Evolutionary conservation across 805 yeast species (phyloP), one percentile per base, ranked within the genome.

Genomic region (Kazachstania psychrophila): DNA sequence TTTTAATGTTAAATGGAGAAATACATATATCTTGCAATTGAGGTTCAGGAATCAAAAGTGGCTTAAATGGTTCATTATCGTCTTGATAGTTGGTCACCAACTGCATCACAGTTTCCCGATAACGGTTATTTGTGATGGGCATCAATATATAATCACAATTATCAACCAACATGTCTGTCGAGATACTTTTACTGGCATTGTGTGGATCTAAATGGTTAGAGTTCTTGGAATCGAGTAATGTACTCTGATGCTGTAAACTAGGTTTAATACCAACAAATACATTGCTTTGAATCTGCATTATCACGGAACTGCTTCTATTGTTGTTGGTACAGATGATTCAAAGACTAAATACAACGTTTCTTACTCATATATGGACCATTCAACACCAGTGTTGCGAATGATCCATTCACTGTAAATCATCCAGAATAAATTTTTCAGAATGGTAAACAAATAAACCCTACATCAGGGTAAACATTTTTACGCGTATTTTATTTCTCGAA

Each of bases 51-150:
- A 52, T 44, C 17, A 42, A 40, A 6, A 62, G 42, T 30, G 37
- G 42, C 4, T n/a, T 11, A 28, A 15, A 15, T 3, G 15, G 13
- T 14, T 31, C 31, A 17, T 15, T 17, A 10, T 20, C n/a, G 14
- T 31, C 32, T 28, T 25, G 11, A 15, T 19, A 18, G 22, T 33
- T 19, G 6, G 25, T 31, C 14, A 40, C 33, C 20, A 19, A 29
- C 5, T 40, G 39, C 24, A 56, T 64, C 4, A 73, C 69, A 31
- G 56, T 52, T 29, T 69, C 73, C 37, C 70, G 56, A 46, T 72
- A 72, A 23, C 66, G 52, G 0, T 66, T 49, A 40, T 76, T 74
- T 7, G 83, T 77, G 28, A 77, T 63, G 2, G 80, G 70, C 5
- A 73, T 53, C 2, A 78, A 60, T 2, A 75, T 64, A 43, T 61